These are phyloP conservation scores for Aspergillus texensis DNA, from an alignment of 2,329 filamentous ascomycete genomes.

Conservation along the genomic window DNA sequence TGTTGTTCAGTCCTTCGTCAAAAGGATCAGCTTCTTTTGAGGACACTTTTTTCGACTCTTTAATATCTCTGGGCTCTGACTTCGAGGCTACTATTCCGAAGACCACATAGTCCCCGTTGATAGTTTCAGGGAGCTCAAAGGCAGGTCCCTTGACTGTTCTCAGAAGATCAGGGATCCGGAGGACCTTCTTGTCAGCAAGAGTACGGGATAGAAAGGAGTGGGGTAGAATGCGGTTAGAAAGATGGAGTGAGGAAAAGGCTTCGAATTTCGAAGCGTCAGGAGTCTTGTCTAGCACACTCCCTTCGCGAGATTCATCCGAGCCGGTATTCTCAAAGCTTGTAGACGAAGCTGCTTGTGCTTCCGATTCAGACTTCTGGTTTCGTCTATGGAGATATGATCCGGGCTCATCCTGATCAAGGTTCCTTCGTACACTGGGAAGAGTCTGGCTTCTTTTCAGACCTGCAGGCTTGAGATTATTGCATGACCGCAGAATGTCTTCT, in stretches of 20 bases:
- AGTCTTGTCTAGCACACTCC: conserved; percentile 22
- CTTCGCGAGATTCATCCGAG: conserved; percentile 19
- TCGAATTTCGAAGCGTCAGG: conserved; percentile 71
- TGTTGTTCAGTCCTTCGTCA: conserved; percentile 57
- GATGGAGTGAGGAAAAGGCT: conserved; percentile 80
- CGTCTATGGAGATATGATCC: conserved; percentile 26
- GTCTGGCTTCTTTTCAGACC: conserved; percentile 40
- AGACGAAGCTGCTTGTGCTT: conserved; percentile 17
- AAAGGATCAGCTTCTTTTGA: conserved; percentile 51
- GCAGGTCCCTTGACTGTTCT: conserved; percentile 79
- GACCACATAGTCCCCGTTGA: conserved; percentile 86
- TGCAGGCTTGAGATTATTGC: conserved; percentile 29
- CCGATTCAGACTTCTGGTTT: conserved; percentile 27
- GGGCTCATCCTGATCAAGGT: conserved; percentile 17
- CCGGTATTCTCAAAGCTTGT: conserved; percentile 19
- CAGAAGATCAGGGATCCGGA: conserved; percentile 78
- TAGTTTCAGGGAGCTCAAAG: conserved; percentile 74
- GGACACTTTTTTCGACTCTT: conserved; percentile 43
- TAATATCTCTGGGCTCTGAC: conserved; percentile 72
- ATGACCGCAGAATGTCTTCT: conserved; percentile 59
- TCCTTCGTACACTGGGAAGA: conserved; percentile 30
- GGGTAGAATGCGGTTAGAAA: conserved; percentile 80
- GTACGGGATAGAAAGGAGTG: conserved; percentile 79
- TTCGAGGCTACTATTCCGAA: conserved; percentile 87
- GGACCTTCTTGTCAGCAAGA: conserved; percentile 74